Evolutionary conservation across 768 basidiomycete genomes (phyloP), one percentile per base, ranked within the genome.

Genomic region (Phaeolepiota aurea): DNA sequence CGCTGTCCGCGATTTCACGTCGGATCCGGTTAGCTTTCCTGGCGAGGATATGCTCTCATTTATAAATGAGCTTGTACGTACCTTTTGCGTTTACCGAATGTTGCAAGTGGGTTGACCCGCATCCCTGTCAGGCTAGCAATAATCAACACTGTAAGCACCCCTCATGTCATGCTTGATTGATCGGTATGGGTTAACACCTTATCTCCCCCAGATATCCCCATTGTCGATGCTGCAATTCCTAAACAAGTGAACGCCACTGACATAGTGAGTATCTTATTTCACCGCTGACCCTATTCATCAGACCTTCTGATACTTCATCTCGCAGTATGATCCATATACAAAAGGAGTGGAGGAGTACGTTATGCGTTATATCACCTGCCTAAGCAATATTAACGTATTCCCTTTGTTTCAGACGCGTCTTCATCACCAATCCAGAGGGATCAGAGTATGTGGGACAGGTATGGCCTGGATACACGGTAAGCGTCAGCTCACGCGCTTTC

Each of bases 401-500:
- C n/a, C n/a, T n/a, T n/a, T 30, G 38, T 22, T 31, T 15, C 44
- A 82, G 81, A n/a, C 71, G 75, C 36, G 71, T 77, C 0, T 88
- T 79, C 56, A 72, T 89, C 38, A 85, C 76, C 49, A 87, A 88
- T 54, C 79, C 79, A 0, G 79, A 88, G 50, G 79, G 77, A 0
- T 71, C 77, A 25, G 71, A 79, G 49, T 87, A 82, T 55, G 53
- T 85, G 1, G 87, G 87, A 9, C 69, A 79, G 52, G 84, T 86
- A 5, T 87, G 82, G 84, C 83, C 85, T 12, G 82, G 85, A 16
- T 80, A 75, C 57, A 79, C 81, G 4, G 82, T 77, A 23, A 13
- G 14, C 31, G 25, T 38, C 28, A 30, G 18, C 3, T 37, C 21
- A 16, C 18, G 23, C 5, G 14, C 13, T 42, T 11, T 20, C 18